Evolutionary conservation across 768 basidiomycete genomes (phyloP), one percentile per base, ranked within the genome.

Genomic region (Hygrocybe punicea): DNA sequence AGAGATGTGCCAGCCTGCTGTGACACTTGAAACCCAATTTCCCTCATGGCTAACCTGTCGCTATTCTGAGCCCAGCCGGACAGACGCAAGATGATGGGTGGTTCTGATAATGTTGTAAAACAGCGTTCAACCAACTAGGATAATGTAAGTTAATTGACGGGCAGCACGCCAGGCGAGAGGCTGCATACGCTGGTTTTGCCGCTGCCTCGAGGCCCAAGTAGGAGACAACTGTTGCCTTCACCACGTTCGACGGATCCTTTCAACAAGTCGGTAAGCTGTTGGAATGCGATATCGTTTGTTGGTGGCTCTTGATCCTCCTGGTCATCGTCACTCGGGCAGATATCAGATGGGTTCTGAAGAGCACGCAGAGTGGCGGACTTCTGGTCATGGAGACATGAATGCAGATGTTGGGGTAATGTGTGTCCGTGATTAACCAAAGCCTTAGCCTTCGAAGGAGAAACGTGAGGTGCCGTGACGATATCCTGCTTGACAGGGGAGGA

Each of bases 141-240:
- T 17, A 34, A 36, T 40, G 55, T 46, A 61, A 57, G 59, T 50
- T 37, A 24, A 48, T 47, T 29, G 23, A 51, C 25, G 6, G 2
- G 46, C 35, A 16, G 14, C 39, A 55, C 14, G 21, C 42, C 14
- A 49, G 47, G 37, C 1, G 25, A 23, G 7, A 5, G 9, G 36
- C 13, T 10, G 69, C 82, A 64, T 68, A 92, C 91, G 58, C 77
- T 77, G 1, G 89, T 87, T 73, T 98, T 97, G 17, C 94, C 95
- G 59, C 87, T 89, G 14, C 92, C 91, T 58, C 86, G 78, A 1
- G 92, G 87, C 17, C 95, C 95, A 44, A 93, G 77, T 3, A 98
- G 67, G 54, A 97, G 78, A 65, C 94, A 97, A 57, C 93, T 96
- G 60, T 98, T 98, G 3, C 95, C 94, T 75, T 98, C 95, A 9